Evolutionary conservation across 352 stramenopile species (phyloP), one percentile per base, ranked within the genome.

Genomic region (Phytophthora tentaculata): DNA sequence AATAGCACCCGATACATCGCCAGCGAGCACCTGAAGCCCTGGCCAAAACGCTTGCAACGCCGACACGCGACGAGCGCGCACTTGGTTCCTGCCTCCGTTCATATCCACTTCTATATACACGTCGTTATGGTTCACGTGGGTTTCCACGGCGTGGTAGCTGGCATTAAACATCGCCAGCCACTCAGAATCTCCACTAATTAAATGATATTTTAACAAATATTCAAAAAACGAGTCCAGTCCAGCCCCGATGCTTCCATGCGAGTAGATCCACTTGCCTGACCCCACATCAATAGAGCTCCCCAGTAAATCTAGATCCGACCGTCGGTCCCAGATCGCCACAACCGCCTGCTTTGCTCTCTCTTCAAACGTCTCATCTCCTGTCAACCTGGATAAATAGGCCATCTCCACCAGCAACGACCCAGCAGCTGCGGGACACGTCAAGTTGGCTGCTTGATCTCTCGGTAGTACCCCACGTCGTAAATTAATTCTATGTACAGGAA

Each of bases 161-260:
- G 71, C 69, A 55, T 92, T 91, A 72, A 96, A 98, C 93, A 99
- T 98, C 12, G 83, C 82, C 74, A 98, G 81, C 89, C 97, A 90
- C 79, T 85, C 66, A 17, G 88, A 66, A 57, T 99, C 92, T 20
- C 92, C 92, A 71, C 98, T 98, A n/a, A 99, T 74, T 35, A 99
- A 78, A 68, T 98, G 92, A 64, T 97, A 96, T 74, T 99, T 99
- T n/a, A 99, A 71, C 35, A 99, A 68, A 73, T 99, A 99, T 78
- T 99, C 98, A 64, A 98, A 99, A 72, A 98, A 99, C 48, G 92
- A 98, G 77, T 99, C 97, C 1, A 97, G 86, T 22, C 98, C 98
- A 0, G 90, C 89, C 26, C 95, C 96, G 54, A 98, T 95, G 35
- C 93, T 82, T 7, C 91, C 88, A 43, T 92, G 77, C 19, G 83